phyloP scores from a whole-genome alignment of 805 yeast species.

The Candida nanaspora region DNA sequence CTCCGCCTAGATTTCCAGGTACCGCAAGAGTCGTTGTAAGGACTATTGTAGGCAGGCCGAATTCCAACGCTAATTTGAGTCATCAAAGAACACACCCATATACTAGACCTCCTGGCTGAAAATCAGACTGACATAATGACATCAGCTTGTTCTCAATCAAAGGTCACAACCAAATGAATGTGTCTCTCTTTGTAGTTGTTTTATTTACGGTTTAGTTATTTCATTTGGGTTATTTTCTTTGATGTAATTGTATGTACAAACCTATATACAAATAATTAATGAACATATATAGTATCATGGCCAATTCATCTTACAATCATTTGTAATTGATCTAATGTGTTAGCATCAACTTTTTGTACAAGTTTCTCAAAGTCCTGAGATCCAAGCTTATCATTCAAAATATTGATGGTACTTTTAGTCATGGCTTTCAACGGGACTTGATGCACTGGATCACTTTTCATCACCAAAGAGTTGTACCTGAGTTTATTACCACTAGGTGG shows the following conservation, averaged over 20 bases:
- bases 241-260: too few species aligned
- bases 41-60: not conserved
- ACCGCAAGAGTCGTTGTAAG: not conserved
- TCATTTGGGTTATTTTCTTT: too few species aligned
- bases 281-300: too few species aligned
- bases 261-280: too few species aligned
- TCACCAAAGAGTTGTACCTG: slow-evolving; percentile 31
- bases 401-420: slow-evolving; percentile 26
- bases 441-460: slow-evolving; percentile 44
- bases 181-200: too few species aligned
- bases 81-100: not conserved
- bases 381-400: slow-evolving; percentile 20
- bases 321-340: slow-evolving; percentile 25
- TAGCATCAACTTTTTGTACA: slow-evolving; percentile 22
- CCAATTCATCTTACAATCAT: slow-evolving; percentile 11
- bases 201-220: too few species aligned
- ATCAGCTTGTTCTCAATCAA: too few species aligned
- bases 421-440: slow-evolving; percentile 40
- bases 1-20: not conserved
- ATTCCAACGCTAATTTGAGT: not conserved
- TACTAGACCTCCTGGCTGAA: slow-evolving; percentile 1
- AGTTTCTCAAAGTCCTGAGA: slow-evolving; percentile 28
- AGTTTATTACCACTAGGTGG: slow-evolving; percentile 34
- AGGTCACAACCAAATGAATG: too few species aligned
- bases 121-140: not conserved